Percentiles rank a stretch among this genome's conserved stretches.
Conservation (phyloP, 1,284 basidiomycete species). For the Ganoderma lingzhi region DNA sequence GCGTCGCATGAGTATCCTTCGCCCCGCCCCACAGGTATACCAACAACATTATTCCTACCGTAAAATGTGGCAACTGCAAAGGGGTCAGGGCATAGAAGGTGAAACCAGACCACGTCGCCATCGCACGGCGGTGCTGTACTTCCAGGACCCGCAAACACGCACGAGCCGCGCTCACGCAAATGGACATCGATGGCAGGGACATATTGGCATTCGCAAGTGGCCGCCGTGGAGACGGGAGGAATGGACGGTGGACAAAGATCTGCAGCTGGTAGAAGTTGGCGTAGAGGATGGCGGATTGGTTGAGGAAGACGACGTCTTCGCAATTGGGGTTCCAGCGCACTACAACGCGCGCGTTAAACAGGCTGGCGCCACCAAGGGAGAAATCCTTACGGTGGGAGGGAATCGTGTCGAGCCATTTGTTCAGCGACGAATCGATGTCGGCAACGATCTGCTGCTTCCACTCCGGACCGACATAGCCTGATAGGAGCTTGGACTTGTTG, state of each 20-base stretch:
- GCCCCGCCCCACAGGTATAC: slow-evolving; percentile 72
- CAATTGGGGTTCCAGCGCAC: slow-evolving; percentile 65
- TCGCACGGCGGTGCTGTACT: slow-evolving; percentile 50
- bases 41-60: slow-evolving; percentile 67
- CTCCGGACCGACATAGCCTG: slow-evolving; percentile 55
- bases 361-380: background rate
- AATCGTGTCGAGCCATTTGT: slow-evolving; percentile 67
- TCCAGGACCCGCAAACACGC: slow-evolving; percentile 80
- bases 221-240: slow-evolving; percentile 71
- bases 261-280: slow-evolving; percentile 77
- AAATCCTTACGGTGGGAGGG: slow-evolving; percentile 54
- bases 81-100: slow-evolving; percentile 27
- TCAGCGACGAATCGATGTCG: slow-evolving; percentile 66
- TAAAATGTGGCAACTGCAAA: slow-evolving; percentile 55
- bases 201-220: slow-evolving; percentile 64
- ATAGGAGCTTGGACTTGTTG: slow-evolving; percentile 57
- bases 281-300: slow-evolving; percentile 76
- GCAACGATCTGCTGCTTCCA: slow-evolving; percentile 63
- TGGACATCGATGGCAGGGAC: slow-evolving; percentile 78
- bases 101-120: background rate
- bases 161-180: slow-evolving; percentile 85
- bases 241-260: slow-evolving; percentile 84
- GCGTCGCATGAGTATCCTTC: slow-evolving; percentile 60
- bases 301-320: slow-evolving; percentile 63
- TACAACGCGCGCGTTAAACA: background rate